Percentiles rank a stretch among this genome's conserved stretches.
These are phyloP conservation scores for Chalciporus piperatus DNA, from an alignment of 768 basidiomycete species.

Conservation along the genomic window DNA sequence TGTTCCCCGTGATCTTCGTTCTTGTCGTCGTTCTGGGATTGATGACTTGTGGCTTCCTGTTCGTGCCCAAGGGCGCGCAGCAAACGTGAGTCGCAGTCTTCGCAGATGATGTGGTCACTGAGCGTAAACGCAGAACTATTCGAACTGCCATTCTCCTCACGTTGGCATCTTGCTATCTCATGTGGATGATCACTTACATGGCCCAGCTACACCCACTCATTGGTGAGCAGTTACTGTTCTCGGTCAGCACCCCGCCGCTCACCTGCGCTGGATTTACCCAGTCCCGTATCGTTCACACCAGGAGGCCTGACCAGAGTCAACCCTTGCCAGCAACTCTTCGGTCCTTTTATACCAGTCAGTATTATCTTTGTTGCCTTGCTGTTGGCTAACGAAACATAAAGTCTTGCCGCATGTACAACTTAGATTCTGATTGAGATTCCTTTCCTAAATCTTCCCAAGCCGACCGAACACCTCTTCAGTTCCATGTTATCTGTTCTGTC, in stretches of 20 bases:
- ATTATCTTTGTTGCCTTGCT: not conserved
- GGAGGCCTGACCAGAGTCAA: slow-evolving; percentile 16
- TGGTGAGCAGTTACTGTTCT: slow-evolving; percentile 45
- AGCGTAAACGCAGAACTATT: slow-evolving; percentile 56
- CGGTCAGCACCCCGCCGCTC: not conserved
- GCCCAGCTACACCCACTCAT: slow-evolving; percentile 92
- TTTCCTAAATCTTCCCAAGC: slow-evolving; percentile 1
- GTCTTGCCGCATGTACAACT: slow-evolving; percentile 22
- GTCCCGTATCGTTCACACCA: slow-evolving; percentile 16
- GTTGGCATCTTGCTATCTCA: slow-evolving; percentile 81
- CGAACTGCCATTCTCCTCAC: slow-evolving; percentile 79
- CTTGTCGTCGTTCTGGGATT: slow-evolving; percentile 63
- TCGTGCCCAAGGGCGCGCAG: slow-evolving; percentile 81
- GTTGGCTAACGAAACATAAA: slow-evolving; percentile 3
- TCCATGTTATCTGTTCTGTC: not conserved
- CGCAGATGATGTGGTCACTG: not conserved
- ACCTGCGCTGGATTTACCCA: slow-evolving; percentile 2
- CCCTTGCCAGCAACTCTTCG: not conserved
- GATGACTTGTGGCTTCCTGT: slow-evolving; percentile 62
- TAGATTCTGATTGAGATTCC: slow-evolving; percentile 23
- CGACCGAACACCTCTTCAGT: not conserved
- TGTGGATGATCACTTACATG: slow-evolving; percentile 98
- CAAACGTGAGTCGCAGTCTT: slow-evolving; percentile 66
- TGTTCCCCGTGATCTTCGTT: slow-evolving; percentile 66
- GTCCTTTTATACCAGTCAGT: slow-evolving; percentile 25